Conservation (phyloP, 169 alveolate genomes). For the Eimeria nieschulzi region DNA sequence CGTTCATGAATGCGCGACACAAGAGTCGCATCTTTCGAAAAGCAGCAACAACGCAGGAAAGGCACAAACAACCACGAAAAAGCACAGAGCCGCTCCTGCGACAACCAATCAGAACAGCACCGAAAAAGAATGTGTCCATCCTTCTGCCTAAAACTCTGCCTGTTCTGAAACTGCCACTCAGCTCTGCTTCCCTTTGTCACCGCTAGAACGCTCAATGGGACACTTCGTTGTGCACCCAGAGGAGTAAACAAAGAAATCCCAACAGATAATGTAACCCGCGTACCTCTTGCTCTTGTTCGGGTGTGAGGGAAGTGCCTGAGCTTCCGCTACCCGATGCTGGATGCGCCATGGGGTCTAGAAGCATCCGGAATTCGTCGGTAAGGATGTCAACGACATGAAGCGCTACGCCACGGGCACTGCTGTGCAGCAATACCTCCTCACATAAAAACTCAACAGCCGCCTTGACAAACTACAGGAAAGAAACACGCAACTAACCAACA, state of each 20-base stretch:
- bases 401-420: slow-evolving; percentile 11
- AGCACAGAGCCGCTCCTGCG: slow-evolving; percentile 7
- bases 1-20: neutral
- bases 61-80: slow-evolving; percentile 11
- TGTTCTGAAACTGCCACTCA: no score
- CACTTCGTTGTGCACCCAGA: no score
- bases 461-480: neutral
- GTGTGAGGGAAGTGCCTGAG: neutral
- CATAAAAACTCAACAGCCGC: slow-evolving; percentile 7
- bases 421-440: neutral
- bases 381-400: neutral
- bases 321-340: neutral
- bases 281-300: neutral
- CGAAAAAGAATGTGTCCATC: no score
- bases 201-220: no score
- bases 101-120: no score
- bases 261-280: neutral
- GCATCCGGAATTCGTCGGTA: neutral
- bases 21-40: neutral
- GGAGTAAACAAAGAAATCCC: no score
- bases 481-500: no score
- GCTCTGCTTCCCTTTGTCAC: no score
- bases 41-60: slow-evolving; percentile 19
- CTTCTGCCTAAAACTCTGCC: no score
- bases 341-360: neutral